Evolutionary conservation across 2,329 filamentous ascomycete species (phyloP).

Genomic region (Colletotrichum noveboracense): DNA sequence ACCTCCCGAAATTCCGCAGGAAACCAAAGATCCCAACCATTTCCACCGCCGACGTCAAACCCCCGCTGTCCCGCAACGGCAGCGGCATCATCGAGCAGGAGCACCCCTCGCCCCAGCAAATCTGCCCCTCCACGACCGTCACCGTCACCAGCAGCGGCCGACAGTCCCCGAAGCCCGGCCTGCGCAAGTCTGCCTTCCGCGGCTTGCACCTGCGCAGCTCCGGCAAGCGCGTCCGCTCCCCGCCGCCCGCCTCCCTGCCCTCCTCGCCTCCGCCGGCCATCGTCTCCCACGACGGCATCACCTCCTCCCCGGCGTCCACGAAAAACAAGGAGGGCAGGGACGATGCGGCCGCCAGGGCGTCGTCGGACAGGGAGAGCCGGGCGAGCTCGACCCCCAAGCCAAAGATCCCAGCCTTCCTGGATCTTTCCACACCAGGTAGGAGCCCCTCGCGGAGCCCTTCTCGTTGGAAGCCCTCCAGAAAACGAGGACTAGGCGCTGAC

Average conservation of each 20-base stretch:
- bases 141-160: slow-evolving; percentile 1
- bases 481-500: slow-evolving; percentile 12
- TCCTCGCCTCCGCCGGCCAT: slow-evolving; percentile 28
- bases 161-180: slow-evolving; percentile 25
- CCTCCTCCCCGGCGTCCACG: slow-evolving; percentile 18
- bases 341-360: not conserved
- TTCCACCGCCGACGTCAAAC: slow-evolving; percentile 40
- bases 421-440: slow-evolving; percentile 41
- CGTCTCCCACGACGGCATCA: slow-evolving; percentile 41
- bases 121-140: slow-evolving; percentile 22
- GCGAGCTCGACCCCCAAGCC: slow-evolving; percentile 17
- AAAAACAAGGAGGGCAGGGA: slow-evolving; percentile 6
- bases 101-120: slow-evolving; percentile 25
- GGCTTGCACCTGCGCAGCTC: slow-evolving; percentile 49
- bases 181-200: slow-evolving; percentile 46
- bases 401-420: slow-evolving; percentile 44
- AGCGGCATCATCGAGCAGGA: slow-evolving; percentile 27
- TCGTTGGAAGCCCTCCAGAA: not conserved
- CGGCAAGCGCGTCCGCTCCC: slow-evolving; percentile 53
- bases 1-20: slow-evolving; percentile 46
- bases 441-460: not conserved
- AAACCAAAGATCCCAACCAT: slow-evolving; percentile 49
- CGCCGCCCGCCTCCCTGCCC: slow-evolving; percentile 31
- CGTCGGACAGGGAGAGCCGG: not conserved
- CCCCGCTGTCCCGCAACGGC: slow-evolving; percentile 14